Conservation (phyloP, 306 rosid species). For the Glycine tomentella region DNA sequence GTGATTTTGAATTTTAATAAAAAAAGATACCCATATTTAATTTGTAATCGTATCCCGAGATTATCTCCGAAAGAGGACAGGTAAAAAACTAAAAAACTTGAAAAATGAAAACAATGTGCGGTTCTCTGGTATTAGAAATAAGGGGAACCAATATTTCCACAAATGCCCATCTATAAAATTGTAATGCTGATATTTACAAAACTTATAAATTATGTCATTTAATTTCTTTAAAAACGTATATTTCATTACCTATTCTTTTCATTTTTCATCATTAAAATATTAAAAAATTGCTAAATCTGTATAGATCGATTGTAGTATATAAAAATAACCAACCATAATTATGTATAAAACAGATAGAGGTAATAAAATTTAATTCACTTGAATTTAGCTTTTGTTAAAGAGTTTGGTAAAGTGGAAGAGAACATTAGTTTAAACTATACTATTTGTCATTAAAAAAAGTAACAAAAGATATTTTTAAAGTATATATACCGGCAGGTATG, state of each 20-base stretch:
- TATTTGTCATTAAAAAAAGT: not conserved
- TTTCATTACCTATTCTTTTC: not conserved
- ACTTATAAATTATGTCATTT: not conserved
- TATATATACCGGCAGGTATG: not conserved
- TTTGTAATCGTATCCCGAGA: too few relatives aligned
- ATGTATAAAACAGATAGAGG: not conserved
- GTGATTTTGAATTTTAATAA: too few relatives aligned
- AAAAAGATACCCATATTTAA: too few relatives aligned
- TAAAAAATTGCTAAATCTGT: not conserved
- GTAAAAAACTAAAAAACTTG: not conserved
- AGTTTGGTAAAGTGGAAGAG: not conserved
- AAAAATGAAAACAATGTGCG: conserved; percentile 28
- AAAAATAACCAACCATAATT: not conserved
- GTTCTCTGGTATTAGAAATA: not conserved
- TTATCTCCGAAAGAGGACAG: too few relatives aligned
- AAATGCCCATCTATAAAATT: not conserved
- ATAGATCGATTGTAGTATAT: conserved; percentile 9
- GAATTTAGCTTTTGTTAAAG: not conserved
- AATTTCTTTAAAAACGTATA: not conserved
- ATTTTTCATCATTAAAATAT: not conserved
- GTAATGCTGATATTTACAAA: not conserved
- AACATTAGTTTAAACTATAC: not conserved
- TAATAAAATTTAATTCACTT: conserved; percentile 2
- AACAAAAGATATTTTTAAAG: not conserved
- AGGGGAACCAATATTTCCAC: not conserved